A percentile compares a stretch with the other conserved stretches of the same genome.
phyloP scores from a whole-genome alignment of 257 asterid genomes.

The Fraxinus excelsior region DNA sequence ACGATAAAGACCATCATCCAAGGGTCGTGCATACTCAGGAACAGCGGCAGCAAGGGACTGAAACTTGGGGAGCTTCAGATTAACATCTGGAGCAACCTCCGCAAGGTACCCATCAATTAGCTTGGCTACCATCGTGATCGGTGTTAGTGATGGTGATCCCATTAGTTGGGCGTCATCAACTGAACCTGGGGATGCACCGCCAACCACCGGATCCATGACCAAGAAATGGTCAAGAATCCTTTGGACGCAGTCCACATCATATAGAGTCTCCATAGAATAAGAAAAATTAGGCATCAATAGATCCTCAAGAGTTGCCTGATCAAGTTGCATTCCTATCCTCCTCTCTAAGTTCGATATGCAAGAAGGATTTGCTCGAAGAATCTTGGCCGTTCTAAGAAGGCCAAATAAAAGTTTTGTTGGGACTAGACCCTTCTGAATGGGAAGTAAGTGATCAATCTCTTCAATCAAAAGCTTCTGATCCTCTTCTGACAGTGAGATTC shows the following conservation, averaged over 20 bases:
- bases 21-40: conserved; percentile 91
- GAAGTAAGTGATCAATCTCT: conserved; percentile 75
- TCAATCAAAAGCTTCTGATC: conserved; percentile 83
- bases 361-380: conserved; percentile 62
- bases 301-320: conserved; percentile 92
- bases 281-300: conserved; percentile 87
- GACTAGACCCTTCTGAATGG: conserved; percentile 80
- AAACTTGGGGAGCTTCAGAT: conserved; percentile 85
- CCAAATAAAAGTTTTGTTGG: conserved; percentile 74
- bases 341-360: conserved; percentile 71
- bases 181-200: conserved; percentile 79
- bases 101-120: conserved; percentile 90
- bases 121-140: conserved; percentile 91
- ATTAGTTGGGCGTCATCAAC: conserved; percentile 69
- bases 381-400: conserved; percentile 79
- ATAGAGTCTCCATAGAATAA: conserved; percentile 89
- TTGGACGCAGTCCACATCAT: conserved; percentile 85
- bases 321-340: conserved; percentile 91
- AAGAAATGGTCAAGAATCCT: conserved; percentile 86
- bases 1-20: conserved; percentile 97
- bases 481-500: conserved; percentile 63
- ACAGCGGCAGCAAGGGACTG: conserved; percentile 84
- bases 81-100: conserved; percentile 92
- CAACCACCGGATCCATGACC: conserved; percentile 70
- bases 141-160: conserved; percentile 87